Evolutionary conservation across 2,329 filamentous ascomycete species (phyloP), one percentile per base, ranked within the genome.

Genomic region (Cercospora sp.): DNA sequence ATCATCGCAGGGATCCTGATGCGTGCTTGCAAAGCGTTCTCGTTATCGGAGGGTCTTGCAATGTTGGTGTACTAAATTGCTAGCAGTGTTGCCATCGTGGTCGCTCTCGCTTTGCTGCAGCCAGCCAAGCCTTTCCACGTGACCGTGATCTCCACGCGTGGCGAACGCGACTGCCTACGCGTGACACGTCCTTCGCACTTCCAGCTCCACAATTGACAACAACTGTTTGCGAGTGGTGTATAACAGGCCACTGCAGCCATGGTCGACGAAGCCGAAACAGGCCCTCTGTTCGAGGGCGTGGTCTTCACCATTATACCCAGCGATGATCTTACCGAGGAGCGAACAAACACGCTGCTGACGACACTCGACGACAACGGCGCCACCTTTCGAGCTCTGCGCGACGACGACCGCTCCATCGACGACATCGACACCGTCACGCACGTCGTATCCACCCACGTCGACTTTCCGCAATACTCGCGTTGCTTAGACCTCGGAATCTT

Each of bases 401-500:
- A 79, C 18, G 74, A 79, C 55, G 81, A 81, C 65, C 68, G 72
- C 30, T 68, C 74, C 23, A 72, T 77, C 60, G 76, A 84, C 42
- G 77, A 78, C 18, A 75, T 84, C 31, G 72, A 79, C 39, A 72
- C 84, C 63, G 82, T 88, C 68, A 89, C 86, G 6, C 89, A 91
- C 77, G 86, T 92, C 68, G 83, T 92, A 70, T 86, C 94, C 66
- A 88, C 89, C 67, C 94, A 91, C 0, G 91, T 93, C 79, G 93
- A 99, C 78, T 99, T 99, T 74, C 89, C 92, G n/a, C 89, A 94
- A 75, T 98, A 95, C 78, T 84, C 87, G 68, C 85, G 87, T 69
- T 89, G 92, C 1, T 85, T 90, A 70, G 90, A 92, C 59, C 83
- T 87, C 71, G 90, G 96, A 85, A 90, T 95, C 60, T 91, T 93